Base-by-base conservation (phyloP, 768 basidiomycete species). In the Peribolospora kevripleyi region DNA sequence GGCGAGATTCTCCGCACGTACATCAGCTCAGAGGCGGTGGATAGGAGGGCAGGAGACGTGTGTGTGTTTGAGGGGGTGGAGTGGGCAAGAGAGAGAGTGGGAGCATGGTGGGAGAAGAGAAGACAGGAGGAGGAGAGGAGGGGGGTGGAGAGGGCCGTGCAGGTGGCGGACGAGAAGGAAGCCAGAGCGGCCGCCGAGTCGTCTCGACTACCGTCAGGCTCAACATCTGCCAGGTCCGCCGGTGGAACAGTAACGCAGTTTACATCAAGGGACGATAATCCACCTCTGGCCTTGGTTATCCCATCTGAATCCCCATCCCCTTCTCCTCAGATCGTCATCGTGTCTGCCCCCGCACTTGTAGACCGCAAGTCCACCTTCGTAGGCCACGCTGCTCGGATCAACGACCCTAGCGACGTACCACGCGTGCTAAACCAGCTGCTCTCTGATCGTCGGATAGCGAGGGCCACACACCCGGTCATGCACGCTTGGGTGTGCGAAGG, bases 1-100 rank as follows among this genome's bases (percentile, higher is more conserved):
- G 83, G 82, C 25, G 75, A 75, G 1, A 72, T 85, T 45, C 71
- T 87, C 36, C 75, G 81, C 45, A 87, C 82, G 0, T 88, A 76
- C 65, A 84, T 87, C 52, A 84, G 84, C 2, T 62, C 71, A 54
- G 51, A 53, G 39, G 83, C 81, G 8, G 73, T 83, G n/a, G 80
- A 84, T 59, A 87, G 81, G 77, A 69, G 8, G 43, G 8, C 75
- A 39, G 83, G 78, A 46, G 72, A 71, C 1, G 78, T 86, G 14
- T 84, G 82, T 59, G 82, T 87, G 7, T 88, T 87, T 63, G 85
- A 88, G 58, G 85, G 85, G 11, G 67, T 87, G 38, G 82, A 85
- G 65, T 73, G 75, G 59, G 75, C 76, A 71, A 45, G 43, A 13
- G 13, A 45, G 43, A 45, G 43, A 7, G 43, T 7, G 43, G 43